These are phyloP conservation scores for Cryomyces minteri DNA, from an alignment of 495 filamentous ascomycete species.

Conservation along the genomic window DNA sequence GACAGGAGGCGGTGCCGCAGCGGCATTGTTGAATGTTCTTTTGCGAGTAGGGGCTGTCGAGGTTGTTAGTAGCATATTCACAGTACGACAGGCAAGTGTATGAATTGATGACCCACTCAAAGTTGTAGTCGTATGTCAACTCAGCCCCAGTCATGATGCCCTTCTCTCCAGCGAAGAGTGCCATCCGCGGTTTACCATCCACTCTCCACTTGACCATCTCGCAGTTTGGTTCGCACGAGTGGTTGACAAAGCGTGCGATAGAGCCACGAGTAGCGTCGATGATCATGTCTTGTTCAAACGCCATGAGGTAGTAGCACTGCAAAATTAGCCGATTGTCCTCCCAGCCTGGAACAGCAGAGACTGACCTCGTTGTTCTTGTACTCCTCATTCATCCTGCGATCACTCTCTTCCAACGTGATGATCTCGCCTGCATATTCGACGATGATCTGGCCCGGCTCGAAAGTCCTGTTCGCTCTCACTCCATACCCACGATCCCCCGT, in stretches of 20 bases:
- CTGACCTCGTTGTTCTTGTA: slow-evolving; percentile 85
- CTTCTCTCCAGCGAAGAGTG: slow-evolving; percentile 77
- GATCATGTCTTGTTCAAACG: slow-evolving; percentile 95
- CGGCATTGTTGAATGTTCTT: slow-evolving; percentile 23
- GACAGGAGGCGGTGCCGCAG: slow-evolving; percentile 24
- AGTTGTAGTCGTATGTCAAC: slow-evolving; percentile 99
- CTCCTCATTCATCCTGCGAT: slow-evolving; percentile 73
- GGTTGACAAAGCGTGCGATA: slow-evolving; percentile 95
- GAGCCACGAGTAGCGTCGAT: slow-evolving; percentile 92
- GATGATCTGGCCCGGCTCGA: slow-evolving; percentile 82
- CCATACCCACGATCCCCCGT: slow-evolving; percentile 79
- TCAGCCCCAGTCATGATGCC: slow-evolving; percentile 90
- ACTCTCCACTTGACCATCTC: slow-evolving; percentile 96
- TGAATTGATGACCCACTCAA: slow-evolving; percentile 38
- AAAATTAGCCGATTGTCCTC: neutral
- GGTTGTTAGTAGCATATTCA: neutral
- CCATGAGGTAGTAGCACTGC: slow-evolving; percentile 95
- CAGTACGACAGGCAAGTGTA: neutral
- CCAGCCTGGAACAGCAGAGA: neutral
- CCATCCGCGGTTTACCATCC: slow-evolving; percentile 88
- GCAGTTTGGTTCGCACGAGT: slow-evolving; percentile 95
- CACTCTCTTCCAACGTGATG: slow-evolving; percentile 82
- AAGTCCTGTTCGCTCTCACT: slow-evolving; percentile 74
- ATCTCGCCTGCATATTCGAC: slow-evolving; percentile 97
- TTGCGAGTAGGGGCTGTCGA: slow-evolving; percentile 18